These are phyloP conservation scores for Melanopsichium pennsylvanicum DNA, from an alignment of 1,284 basidiomycete genomes.

Conservation along the genomic window DNA sequence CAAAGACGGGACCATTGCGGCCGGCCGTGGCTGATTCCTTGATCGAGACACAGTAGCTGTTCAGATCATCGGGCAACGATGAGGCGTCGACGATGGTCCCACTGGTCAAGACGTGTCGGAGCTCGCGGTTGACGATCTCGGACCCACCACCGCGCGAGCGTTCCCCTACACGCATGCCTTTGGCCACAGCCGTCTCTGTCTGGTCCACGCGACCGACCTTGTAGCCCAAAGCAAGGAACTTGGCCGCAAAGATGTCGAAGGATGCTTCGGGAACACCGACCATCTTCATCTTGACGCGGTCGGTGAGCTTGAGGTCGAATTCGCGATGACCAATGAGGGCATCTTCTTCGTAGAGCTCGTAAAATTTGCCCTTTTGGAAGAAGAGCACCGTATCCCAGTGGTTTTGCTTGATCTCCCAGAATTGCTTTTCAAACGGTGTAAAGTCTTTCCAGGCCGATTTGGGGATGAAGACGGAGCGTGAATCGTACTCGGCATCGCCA, in stretches of 20 bases:
- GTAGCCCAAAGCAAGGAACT: constrained; percentile 75
- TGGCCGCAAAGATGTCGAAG: constrained; percentile 73
- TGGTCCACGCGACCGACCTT: constrained; percentile 97
- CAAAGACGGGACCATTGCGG: constrained; percentile 71
- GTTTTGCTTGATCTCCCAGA: constrained; percentile 64
- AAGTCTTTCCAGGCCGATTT: constrained; percentile 80
- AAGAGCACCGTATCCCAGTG: constrained; percentile 77
- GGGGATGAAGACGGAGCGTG: constrained; percentile 85
- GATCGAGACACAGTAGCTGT: constrained; percentile 91
- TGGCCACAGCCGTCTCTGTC: constrained; percentile 83
- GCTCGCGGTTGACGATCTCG: constrained; percentile 72
- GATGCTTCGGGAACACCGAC: constrained; percentile 94
- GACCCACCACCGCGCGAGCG: constrained; percentile 68
- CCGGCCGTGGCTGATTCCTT: constrained; percentile 69
- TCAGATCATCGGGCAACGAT: constrained; percentile 89
- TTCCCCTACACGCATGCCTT: constrained; percentile 71
- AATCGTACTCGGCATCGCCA: constrained; percentile 87
- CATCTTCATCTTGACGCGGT: constrained; percentile 93
- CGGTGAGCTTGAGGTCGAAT: constrained; percentile 72
- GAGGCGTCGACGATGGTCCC: constrained; percentile 93
- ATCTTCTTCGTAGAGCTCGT: constrained; percentile 65
- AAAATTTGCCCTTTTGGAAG: constrained; percentile 85
- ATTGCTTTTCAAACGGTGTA: constrained; percentile 87
- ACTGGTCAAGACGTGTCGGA: constrained; percentile 94
- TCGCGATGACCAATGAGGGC: constrained; percentile 66